Evolutionary conservation across 441 rosid genomes (phyloP), one percentile per base, ranked within the genome.

Genomic region (Macaranga tanarius): DNA sequence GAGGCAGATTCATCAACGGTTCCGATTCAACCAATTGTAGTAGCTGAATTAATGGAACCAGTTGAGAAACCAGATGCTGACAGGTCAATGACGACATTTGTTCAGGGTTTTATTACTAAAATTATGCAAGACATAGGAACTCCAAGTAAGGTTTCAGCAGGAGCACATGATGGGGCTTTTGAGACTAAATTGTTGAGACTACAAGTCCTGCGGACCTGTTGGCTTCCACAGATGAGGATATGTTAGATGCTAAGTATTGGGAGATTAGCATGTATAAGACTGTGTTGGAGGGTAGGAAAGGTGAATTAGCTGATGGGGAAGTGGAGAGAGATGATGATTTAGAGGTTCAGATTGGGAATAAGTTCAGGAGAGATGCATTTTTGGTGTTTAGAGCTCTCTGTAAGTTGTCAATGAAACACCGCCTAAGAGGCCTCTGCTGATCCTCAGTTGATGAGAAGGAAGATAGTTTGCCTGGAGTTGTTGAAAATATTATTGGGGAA

Each of bases 171-270:
- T 65, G 96, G 90, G 56, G 97, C 95, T 1, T 87, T 90, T 57
- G 91, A 87, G 84, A 92, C 97, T 55, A 92, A 5, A 75, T 94
- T 0, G 97, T 93, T 67, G 99, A 90, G 80, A 87, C 92, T 44
- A 93, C 98, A 0, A 93, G 93, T 82, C 97, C 99, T 0, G 86
- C 99, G 1, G 99, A 96, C 82, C 88, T 96, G 85, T 77, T 96
- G 79, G 99, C 93, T 80, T 96, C 99, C 19, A 93, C 95, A 0
- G 99, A 96, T 78, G 93, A 93, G 88, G 99, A 96, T 69, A 96
- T 96, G 98, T 74, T 96, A 84, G 99, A 96, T 72, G 99, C 99
- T 5, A 96, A 96, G 83, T 96, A 96, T 79, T 96, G 99, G 99
- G 99, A 96, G 90, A 96, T 96, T 69, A 96, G 99, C 80, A 92